Evolutionary conservation across 352 stramenopile species (phyloP), one percentile per base, ranked within the genome.

Genomic region (Globisporangium canariense): DNA sequence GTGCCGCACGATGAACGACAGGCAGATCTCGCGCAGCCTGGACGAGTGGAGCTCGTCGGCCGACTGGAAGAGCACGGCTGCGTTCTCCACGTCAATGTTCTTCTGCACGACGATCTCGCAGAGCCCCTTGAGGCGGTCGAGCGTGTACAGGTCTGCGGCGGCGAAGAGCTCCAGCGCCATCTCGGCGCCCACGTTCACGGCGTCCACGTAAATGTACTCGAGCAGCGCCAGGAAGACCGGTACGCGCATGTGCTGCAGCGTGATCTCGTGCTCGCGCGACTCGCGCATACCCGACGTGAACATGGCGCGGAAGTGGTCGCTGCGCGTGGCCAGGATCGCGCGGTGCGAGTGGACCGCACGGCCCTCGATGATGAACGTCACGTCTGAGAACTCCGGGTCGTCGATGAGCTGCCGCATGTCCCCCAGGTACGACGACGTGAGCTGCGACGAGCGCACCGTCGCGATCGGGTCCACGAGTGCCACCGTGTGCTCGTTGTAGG

Each of bases 401-500:
- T 98, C 90, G 20, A 98, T 94, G 45, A 98, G 78, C 50, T 94
- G 80, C 58, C 90, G 76, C 88, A 98, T 94, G 65, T 98, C 88
- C n/a, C 77, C 74, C 43, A 93, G 60, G 56, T 95, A 94, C 49
- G 88, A 94, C 58, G 87, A 97, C 43, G 79, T 93, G 20, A 95
- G 71, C 62, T 93, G 74, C 18, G 81, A 91, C 20, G 86, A 79
- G 25, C 83, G 86, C n/a, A 91, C 66, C 11, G 79, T 90, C 13
- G 82, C 87, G 53, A 92, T 73, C 1, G 88, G 86, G 41, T 96
- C 87, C 40, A 94, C 91, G 2, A 99, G 78, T 30, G 93, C 94
- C 4, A 97, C 91, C 4, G 96, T 99, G 75, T 99, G 96, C 62
- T 99, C 96, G 65, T 99, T 99, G 82, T 99, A 99, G n/a, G 93